Percentiles rank a stretch among this genome's conserved stretches.
Evolutionary conservation across 306 rosid genomes (phyloP).

Genomic region (Crataegus laevigata): DNA sequence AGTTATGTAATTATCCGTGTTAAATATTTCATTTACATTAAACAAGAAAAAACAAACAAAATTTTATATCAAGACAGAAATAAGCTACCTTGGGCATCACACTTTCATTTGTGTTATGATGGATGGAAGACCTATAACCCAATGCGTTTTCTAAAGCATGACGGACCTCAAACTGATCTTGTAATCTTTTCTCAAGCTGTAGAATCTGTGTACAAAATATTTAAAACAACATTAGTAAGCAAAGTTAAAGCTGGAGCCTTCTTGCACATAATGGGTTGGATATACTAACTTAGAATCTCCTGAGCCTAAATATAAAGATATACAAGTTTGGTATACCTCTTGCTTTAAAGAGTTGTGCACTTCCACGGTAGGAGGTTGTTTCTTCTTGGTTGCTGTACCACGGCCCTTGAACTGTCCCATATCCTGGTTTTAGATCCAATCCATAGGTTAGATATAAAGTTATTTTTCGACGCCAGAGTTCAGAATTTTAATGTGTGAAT

Average conservation of each 20-base stretch:
- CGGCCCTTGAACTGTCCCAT: slow-evolving; percentile 40
- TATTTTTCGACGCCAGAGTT: neutral
- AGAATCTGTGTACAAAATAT: slow-evolving; percentile 51
- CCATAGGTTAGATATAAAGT: neutral
- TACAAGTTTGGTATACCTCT: slow-evolving; percentile 45
- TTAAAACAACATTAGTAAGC: neutral
- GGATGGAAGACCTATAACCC: slow-evolving; percentile 57
- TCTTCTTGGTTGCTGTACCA: slow-evolving; percentile 36
- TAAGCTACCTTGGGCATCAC: slow-evolving; percentile 62
- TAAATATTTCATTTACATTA: neutral
- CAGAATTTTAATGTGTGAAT: neutral
- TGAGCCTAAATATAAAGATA: neutral
- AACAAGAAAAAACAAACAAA: neutral
- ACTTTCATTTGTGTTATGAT: slow-evolving; percentile 28
- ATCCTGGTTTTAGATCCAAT: slow-evolving; percentile 50
- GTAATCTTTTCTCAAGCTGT: slow-evolving; percentile 77
- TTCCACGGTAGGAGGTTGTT: slow-evolving; percentile 42
- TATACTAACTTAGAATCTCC: neutral
- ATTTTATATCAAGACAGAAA: neutral
- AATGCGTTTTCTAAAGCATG: slow-evolving; percentile 65
- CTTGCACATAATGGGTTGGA: neutral
- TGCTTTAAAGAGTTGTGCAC: slow-evolving; percentile 64
- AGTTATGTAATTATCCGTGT: neutral
- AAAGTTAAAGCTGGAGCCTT: neutral
- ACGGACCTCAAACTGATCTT: slow-evolving; percentile 75